These are phyloP conservation scores for Didymella arachidicola DNA, from an alignment of 2,329 filamentous ascomycete genomes.

Conservation along the genomic window DNA sequence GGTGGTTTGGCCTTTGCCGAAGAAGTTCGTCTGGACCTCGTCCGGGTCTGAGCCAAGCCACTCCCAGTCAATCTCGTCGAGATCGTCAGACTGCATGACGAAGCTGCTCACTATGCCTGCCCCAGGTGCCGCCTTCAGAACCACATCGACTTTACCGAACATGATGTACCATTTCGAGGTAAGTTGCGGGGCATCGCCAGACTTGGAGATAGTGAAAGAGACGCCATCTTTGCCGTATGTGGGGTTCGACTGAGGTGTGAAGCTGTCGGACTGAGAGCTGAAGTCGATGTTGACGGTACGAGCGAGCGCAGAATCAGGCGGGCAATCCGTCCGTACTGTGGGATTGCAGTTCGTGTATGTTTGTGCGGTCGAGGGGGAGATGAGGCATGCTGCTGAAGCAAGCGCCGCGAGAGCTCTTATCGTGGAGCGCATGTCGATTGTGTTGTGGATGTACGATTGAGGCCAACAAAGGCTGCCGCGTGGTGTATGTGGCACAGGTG, in stretches of 20 bases:
- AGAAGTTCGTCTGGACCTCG: constrained; percentile 96
- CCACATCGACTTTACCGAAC: constrained; percentile 91
- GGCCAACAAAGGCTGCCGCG: constrained; percentile 12
- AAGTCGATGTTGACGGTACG: constrained; percentile 87
- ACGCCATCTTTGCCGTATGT: constrained; percentile 80
- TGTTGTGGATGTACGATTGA: constrained; percentile 14
- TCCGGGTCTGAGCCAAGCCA: constrained; percentile 82
- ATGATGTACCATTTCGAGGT: constrained; percentile 97
- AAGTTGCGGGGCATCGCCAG: constrained; percentile 86
- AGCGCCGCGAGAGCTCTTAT: constrained; percentile 49
- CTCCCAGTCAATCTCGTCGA: constrained; percentile 98
- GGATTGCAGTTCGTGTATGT: constrained; percentile 67
- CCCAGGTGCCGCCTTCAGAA: constrained; percentile 85
- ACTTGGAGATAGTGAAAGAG: constrained; percentile 77
- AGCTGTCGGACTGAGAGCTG: constrained; percentile 77
- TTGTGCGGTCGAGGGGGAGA: constrained; percentile 55
- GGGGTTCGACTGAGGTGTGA: constrained; percentile 72
- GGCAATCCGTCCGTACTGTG: constrained; percentile 66
- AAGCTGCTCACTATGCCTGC: constrained; percentile 92
- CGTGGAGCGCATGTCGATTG: constrained; percentile 45
- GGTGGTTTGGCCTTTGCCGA: constrained; percentile 86
- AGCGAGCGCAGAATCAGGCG: constrained; percentile 80
- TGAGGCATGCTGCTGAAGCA: constrained; percentile 51
- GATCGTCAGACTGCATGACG: constrained; percentile 86
- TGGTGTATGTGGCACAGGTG: constrained; percentile 19